Evolutionary conservation across 2,329 filamentous ascomycete species (phyloP).

Genomic region (Beauveria scarabaeidicola): DNA sequence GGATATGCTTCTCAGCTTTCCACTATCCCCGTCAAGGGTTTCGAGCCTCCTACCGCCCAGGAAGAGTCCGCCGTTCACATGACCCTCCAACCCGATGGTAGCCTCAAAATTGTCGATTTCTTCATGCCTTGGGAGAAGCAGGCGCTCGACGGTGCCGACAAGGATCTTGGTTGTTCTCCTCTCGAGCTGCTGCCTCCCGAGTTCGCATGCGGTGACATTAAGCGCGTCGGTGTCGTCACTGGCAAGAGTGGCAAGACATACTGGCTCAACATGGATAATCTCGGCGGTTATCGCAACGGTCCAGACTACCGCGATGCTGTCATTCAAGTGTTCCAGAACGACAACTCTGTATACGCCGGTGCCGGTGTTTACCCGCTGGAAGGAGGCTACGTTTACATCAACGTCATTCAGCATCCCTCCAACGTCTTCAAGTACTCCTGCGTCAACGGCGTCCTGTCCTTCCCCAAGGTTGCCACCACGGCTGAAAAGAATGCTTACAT

Average conservation of each 20-base stretch:
- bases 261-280: slow-evolving; percentile 32
- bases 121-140: slow-evolving; percentile 47
- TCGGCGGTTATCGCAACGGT: slow-evolving; percentile 32
- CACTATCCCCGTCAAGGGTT: slow-evolving; percentile 30
- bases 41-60: slow-evolving; percentile 30
- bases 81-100: slow-evolving; percentile 31
- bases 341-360: slow-evolving; percentile 38
- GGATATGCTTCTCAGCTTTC: slow-evolving; percentile 32
- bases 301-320: slow-evolving; percentile 30
- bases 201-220: slow-evolving; percentile 35
- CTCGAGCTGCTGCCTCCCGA: slow-evolving; percentile 33
- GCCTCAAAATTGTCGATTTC: slow-evolving; percentile 39
- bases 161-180: slow-evolving; percentile 39
- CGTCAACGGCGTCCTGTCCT: slow-evolving; percentile 39
- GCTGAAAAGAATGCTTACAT: slow-evolving; percentile 41
- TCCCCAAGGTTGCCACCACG: slow-evolving; percentile 44
- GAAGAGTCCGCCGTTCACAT: slow-evolving; percentile 39
- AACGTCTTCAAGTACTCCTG: slow-evolving; percentile 52
- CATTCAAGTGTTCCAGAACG: slow-evolving; percentile 35
- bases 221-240: slow-evolving; percentile 39
- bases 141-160: slow-evolving; percentile 40
- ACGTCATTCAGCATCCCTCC: slow-evolving; percentile 44
- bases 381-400: slow-evolving; percentile 41
- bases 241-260: slow-evolving; percentile 44
- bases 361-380: slow-evolving; percentile 40